Evolutionary conservation across 2,329 filamentous ascomycete species (phyloP).

Genomic region (Ceratocystis huliohia): DNA sequence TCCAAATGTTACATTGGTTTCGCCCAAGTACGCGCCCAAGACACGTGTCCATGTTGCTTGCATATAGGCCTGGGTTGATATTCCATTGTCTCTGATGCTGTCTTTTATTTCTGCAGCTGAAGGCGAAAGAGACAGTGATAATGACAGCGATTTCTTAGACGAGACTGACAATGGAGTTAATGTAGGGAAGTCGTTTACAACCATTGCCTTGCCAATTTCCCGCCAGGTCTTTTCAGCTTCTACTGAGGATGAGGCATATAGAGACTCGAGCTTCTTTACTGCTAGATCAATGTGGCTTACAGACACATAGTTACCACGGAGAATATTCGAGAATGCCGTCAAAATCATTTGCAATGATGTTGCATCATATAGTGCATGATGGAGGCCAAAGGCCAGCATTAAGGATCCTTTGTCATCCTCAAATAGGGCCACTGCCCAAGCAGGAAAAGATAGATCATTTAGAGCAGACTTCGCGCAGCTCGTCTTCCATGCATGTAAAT

Average conservation of each 20-base stretch:
- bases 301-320: slow-evolving; percentile 23
- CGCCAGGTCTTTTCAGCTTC: slow-evolving; percentile 51
- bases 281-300: neutral
- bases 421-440: slow-evolving; percentile 50
- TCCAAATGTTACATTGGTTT: slow-evolving; percentile 62
- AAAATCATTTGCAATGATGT: slow-evolving; percentile 56
- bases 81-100: slow-evolving; percentile 43
- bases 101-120: slow-evolving; percentile 35
- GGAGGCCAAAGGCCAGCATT: slow-evolving; percentile 38
- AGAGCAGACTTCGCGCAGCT: slow-evolving; percentile 29
- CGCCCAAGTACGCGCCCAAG: slow-evolving; percentile 64
- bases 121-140: neutral
- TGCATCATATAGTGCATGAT: slow-evolving; percentile 82
- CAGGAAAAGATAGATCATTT: slow-evolving; percentile 38
- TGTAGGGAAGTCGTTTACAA: slow-evolving; percentile 61
- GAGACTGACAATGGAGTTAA: slow-evolving; percentile 49
- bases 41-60: slow-evolving; percentile 69
- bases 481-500: slow-evolving; percentile 31
- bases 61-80: slow-evolving; percentile 63
- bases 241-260: neutral
- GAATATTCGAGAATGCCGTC: slow-evolving; percentile 36
- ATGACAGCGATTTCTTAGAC: slow-evolving; percentile 27
- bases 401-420: slow-evolving; percentile 21
- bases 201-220: slow-evolving; percentile 37
- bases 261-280: neutral